phyloP scores from a whole-genome alignment of 768 basidiomycete genomes.

The Suillus luteus region DNA sequence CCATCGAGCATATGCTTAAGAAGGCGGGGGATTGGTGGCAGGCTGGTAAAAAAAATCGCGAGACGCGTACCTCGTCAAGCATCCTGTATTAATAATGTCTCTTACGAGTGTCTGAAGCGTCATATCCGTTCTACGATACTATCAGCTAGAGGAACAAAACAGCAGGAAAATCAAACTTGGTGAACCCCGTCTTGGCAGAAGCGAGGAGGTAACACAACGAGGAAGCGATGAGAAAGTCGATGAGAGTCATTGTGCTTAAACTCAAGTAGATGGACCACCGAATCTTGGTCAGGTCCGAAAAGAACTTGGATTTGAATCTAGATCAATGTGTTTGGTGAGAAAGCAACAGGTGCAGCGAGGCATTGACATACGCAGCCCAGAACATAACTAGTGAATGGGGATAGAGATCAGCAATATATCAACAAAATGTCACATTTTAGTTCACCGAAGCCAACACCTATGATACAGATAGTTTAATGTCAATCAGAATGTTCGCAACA shows the following conservation, averaged over 20 bases:
- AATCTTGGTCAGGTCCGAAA: not conserved
- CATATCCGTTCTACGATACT: not conserved
- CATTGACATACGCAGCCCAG: not conserved
- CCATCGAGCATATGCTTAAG: not conserved
- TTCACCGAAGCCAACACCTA: not conserved
- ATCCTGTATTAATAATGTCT: not conserved
- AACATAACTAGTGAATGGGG: not conserved
- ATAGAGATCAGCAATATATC: not conserved
- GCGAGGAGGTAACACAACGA: constrained; percentile 7
- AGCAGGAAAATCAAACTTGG: not conserved
- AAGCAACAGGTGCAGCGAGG: not conserved
- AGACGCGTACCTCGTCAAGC: not conserved
- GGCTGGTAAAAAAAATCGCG: not conserved
- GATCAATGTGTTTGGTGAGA: not conserved
- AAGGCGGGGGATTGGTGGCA: not conserved
- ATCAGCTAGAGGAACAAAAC: not conserved
- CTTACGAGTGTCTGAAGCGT: not conserved
- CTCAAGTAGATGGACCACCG: not conserved
- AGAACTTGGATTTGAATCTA: not conserved
- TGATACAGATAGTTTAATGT: not conserved
- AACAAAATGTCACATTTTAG: not conserved
- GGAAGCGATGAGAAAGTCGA: constrained; percentile 17
- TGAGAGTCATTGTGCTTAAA: constrained; percentile 40
- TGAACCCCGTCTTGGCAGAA: not conserved
- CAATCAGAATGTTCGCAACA: not conserved